phyloP scores from a whole-genome alignment of 768 basidiomycete species.

The Mycena amicta region DNA sequence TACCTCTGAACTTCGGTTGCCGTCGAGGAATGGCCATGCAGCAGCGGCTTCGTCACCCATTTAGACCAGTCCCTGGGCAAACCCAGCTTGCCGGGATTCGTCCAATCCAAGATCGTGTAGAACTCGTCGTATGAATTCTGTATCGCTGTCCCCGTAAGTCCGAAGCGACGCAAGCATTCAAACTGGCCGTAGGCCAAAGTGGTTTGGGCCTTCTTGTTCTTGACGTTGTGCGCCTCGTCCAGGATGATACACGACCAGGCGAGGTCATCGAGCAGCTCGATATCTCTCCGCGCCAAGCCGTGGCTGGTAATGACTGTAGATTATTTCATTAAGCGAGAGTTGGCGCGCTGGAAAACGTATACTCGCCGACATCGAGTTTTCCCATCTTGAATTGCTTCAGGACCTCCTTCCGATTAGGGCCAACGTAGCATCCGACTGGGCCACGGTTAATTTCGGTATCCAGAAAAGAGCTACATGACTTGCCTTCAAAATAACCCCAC shows the following conservation, averaged over 20 bases:
- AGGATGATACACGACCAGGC: conserved; percentile 76
- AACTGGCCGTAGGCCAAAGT: conserved; percentile 75
- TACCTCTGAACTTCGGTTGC: conserved; percentile 65
- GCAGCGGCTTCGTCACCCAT: conserved; percentile 69
- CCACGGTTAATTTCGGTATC: neutral
- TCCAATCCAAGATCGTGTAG: conserved; percentile 92
- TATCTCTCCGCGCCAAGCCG: conserved; percentile 72
- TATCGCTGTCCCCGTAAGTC: conserved; percentile 77
- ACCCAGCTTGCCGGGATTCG: conserved; percentile 80
- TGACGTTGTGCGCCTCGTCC: conserved; percentile 91
- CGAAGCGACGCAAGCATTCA: conserved; percentile 69
- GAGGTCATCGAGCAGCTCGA: conserved; percentile 67
- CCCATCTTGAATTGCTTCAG: conserved; percentile 79
- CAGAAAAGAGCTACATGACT: neutral
- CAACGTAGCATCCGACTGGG: conserved; percentile 65
- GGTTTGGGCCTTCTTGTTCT: conserved; percentile 71
- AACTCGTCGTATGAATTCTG: conserved; percentile 92
- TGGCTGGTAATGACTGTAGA: conserved; percentile 79
- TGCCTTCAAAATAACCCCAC: conserved; percentile 91
- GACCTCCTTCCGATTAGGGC: conserved; percentile 55
- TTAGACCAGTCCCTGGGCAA: conserved; percentile 75
- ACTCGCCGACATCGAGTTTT: conserved; percentile 80
- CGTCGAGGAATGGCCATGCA: conserved; percentile 63
- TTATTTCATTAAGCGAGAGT: conserved; percentile 3
- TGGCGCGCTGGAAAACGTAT: neutral